A percentile compares a stretch with the other conserved stretches of the same genome.
phyloP scores from a whole-genome alignment of 441 rosid species.

The Hura crepitans region DNA sequence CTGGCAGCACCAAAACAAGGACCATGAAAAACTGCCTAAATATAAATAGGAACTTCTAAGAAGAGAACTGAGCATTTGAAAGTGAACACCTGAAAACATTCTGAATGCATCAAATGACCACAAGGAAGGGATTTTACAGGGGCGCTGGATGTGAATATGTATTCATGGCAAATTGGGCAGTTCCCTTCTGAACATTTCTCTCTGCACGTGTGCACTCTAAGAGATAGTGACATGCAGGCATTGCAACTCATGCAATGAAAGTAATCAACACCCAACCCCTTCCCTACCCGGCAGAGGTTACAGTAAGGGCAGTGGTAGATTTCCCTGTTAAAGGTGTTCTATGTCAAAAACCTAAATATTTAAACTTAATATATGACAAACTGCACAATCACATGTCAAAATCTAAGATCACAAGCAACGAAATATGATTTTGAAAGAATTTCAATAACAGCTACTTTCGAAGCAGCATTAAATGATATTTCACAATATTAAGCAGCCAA shows the following conservation, averaged over 20 bases:
- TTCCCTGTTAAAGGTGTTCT: conserved; percentile 48
- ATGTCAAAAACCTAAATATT: conserved; percentile 18
- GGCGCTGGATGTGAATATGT: conserved; percentile 58
- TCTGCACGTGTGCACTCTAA: conserved; percentile 56
- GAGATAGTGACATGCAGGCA: conserved; percentile 67
- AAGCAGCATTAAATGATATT: not conserved
- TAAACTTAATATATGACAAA: conserved; percentile 10
- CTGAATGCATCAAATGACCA: conserved; percentile 87
- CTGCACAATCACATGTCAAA: not conserved
- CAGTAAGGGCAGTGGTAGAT: conserved; percentile 90
- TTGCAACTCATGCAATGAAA: conserved; percentile 96
- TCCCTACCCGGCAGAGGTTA: conserved; percentile 80
- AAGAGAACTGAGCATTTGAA: conserved; percentile 17
- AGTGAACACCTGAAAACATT: conserved; percentile 64
- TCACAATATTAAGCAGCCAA: not conserved
- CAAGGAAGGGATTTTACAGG: conserved; percentile 82
- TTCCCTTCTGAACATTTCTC: conserved; percentile 73
- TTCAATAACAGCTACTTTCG: not conserved
- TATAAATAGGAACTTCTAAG: conserved; percentile 1
- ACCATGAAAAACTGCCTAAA: conserved; percentile 12
- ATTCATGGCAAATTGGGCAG: conserved; percentile 83
- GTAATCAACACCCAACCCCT: conserved; percentile 75
- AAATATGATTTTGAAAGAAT: not conserved
- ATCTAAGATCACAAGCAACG: not conserved
- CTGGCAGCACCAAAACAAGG: conserved; percentile 40